Evolutionary conservation across 768 basidiomycete genomes (phyloP).

Genomic region (Cystofilobasidium bisporidii): DNA sequence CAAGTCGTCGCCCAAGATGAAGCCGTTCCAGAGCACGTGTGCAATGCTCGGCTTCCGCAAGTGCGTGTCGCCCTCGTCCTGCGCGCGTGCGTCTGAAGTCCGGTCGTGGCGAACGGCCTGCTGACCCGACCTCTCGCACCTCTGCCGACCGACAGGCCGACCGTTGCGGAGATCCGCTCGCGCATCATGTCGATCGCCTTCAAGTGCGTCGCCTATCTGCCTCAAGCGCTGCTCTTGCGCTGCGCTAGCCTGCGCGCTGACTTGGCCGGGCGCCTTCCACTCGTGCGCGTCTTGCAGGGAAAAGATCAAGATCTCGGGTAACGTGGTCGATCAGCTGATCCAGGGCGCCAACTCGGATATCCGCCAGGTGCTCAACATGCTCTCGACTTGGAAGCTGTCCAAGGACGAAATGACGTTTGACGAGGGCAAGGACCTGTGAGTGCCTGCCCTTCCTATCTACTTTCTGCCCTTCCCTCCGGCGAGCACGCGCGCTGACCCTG

Average conservation of each 20-base stretch:
- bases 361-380: slow-evolving; percentile 92
- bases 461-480: neutral
- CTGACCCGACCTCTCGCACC: neutral
- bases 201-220: slow-evolving; percentile 52
- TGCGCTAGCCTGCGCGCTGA: neutral
- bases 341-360: slow-evolving; percentile 86
- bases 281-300: slow-evolving; percentile 50
- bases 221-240: neutral
- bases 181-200: slow-evolving; percentile 76
- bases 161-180: slow-evolving; percentile 64
- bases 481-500: too few species aligned
- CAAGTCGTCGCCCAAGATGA: slow-evolving; percentile 73
- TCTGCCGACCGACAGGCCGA: slow-evolving; percentile 51
- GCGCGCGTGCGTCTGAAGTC: neutral
- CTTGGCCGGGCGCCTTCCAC: slow-evolving; percentile 1
- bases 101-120: neutral
- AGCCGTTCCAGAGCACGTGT: slow-evolving; percentile 64
- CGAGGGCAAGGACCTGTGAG: slow-evolving; percentile 80
- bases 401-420: slow-evolving; percentile 72
- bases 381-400: slow-evolving; percentile 92
- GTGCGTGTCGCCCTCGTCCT: slow-evolving; percentile 46
- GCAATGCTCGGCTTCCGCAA: slow-evolving; percentile 67
- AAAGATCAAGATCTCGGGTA: slow-evolving; percentile 80
- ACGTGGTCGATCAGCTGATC: slow-evolving; percentile 86
- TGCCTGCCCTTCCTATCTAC: too few species aligned